Conservation (phyloP, 495 filamentous ascomycete genomes). For the Penicillium odoratum region DNA sequence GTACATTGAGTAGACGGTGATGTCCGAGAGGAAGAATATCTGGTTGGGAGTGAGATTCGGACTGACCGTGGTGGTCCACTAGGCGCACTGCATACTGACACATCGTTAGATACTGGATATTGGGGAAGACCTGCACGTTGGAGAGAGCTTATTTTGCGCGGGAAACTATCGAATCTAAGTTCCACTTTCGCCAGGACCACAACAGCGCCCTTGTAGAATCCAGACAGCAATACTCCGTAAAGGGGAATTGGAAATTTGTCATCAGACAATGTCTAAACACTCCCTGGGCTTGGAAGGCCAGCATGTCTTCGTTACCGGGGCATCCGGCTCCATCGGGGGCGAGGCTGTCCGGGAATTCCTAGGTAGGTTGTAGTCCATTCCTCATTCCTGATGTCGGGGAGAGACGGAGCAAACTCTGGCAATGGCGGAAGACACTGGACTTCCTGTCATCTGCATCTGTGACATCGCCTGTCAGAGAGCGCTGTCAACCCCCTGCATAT, state of each 20-base stretch:
- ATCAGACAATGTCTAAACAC: conserved; percentile 22
- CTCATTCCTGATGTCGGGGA: background rate
- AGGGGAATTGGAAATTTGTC: background rate
- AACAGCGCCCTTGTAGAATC: background rate
- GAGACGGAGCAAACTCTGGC: background rate
- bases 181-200: background rate
- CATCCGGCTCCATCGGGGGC: conserved; percentile 53
- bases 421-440: background rate
- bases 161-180: background rate
- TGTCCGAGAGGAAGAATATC: no score
- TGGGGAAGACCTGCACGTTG: background rate
- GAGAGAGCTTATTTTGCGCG: background rate
- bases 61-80: no score
- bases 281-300: conserved; percentile 52
- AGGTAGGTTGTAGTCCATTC: conserved; percentile 30
- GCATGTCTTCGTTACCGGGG: conserved; percentile 60
- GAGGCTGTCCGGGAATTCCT: conserved; percentile 53
- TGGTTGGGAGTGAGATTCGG: no score
- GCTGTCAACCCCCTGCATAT: background rate
- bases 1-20: background rate
- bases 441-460: background rate
- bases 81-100: background rate
- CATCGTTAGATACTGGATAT: background rate
- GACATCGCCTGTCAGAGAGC: background rate
- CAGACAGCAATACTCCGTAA: background rate